Base-by-base conservation (phyloP, 1,139 yeast species). In the Debaryomyces psychrophilus region DNA sequence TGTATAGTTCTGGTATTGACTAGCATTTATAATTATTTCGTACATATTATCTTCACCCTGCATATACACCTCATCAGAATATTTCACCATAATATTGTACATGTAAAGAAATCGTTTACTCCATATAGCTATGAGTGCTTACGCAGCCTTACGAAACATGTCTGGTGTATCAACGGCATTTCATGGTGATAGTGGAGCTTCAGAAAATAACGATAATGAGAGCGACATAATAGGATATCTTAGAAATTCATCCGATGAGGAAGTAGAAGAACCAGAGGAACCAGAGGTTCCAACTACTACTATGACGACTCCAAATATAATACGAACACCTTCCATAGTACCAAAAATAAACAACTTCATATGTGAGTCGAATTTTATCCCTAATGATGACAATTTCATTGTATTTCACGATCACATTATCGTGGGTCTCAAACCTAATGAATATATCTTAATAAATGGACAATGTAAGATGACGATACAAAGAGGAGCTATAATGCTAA, bases 401-500 rank as follows among this genome's bases (percentile, higher is more conserved):
- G 64, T 59, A 41, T 59, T 59, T 1, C 62, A 64, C 1, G 57
- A 64, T 6, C 57, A 65, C 37, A 64, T 75, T 1, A 52, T 66
- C 4, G 45, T 82, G 20, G 85, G 81, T 0, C 62, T 84, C 17
- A 67, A 67, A 41, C 57, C 59, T 3, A 65, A 68, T 37, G 87
- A 87, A 55, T 68, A 65, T 31, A 53, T 88, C 2, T 64, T 82
- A 27, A 49, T 87, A 1, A 72, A 76, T 37, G 96, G 96, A 0
- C 83, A 80, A 51, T 85, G 77, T 55, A 58, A 53, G 6, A 43
- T 88, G 20, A 66, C 68, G 5, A 69, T 88, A 0, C 71, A 79
- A 44, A 69, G 81, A 55, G 96, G 96, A 12, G 81, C 84, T 0
- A 59, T 72, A 0, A 59, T 83, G 8, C 70, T 86, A 41, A 86